Base-by-base conservation (phyloP, 331 rosid species). In the Prunus yedoensis region DNA sequence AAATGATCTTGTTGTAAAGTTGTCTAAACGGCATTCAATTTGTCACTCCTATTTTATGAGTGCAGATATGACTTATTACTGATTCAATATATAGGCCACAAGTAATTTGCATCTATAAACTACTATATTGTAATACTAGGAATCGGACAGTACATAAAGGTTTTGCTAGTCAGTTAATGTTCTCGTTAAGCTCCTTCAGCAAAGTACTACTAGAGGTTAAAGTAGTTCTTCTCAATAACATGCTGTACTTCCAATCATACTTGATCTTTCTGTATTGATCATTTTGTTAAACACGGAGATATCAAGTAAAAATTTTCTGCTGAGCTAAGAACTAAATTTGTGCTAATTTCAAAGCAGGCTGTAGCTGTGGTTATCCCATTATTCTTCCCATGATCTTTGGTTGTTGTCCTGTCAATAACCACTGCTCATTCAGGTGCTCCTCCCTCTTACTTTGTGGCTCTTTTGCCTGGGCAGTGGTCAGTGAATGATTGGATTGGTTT, bases 401-500 rank as follows among this genome's bases (percentile, higher is more conserved):
- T 35, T 10, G 20, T 32, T 62, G 45, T 62, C 45, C 68, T 62
- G 47, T 62, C 68, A 62, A 32, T 62, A 8, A 62, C 68, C 68
- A 28, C 43, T 30, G 68, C 68, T 30, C 68, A 62, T 18, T 30
- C 68, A 62, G 68, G 46, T 62, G 47, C 68, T 16, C 28, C 45
- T 49, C 60, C 56, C 25, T 30, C 45, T 27, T 15, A 68, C 15
- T 68, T 50, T 68, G 43, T 25, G 35, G 25, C 59, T 49, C 11
- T 68, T 28, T 68, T 68, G 21, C 38, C 45, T 68, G 60, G 73
- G 16, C 59, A 50, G 41, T 68, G 46, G 46, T 27, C 18, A 68
- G 17, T 67, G 66, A 8, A 46, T 67, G 41, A 50, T 67, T 67
- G 72, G 35, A 47, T 20, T 50, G 12, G 72, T 25, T 60, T 41